These are phyloP conservation scores for Xylaria longipes DNA, from an alignment of 495 filamentous ascomycete species.

Conservation along the genomic window DNA sequence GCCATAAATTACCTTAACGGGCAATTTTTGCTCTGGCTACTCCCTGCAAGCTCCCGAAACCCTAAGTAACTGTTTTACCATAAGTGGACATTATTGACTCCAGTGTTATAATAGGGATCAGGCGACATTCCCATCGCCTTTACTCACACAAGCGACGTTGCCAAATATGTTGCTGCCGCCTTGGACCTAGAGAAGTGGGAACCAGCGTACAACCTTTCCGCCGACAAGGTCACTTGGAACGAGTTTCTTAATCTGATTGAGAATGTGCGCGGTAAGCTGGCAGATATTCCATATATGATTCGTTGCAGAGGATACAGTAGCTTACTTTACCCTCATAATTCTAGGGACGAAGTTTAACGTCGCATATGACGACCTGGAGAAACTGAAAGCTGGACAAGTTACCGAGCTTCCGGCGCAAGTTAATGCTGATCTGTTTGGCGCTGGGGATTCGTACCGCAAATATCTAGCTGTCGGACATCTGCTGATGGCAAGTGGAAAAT, in stretches of 20 bases:
- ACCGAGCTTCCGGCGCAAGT: conserved; percentile 53
- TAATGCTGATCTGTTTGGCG: conserved; percentile 41
- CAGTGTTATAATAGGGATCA: too few species aligned
- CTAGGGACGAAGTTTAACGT: conserved; percentile 58
- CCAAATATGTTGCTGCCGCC: conserved; percentile 52
- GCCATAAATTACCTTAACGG: too few species aligned
- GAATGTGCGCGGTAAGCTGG: conserved; percentile 49
- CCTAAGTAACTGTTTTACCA: too few species aligned
- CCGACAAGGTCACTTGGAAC: conserved; percentile 57
- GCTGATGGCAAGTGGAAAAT: conserved; percentile 36
- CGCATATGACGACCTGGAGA: conserved; percentile 55
- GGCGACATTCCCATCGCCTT: conserved; percentile 56
- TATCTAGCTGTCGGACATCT: conserved; percentile 42
- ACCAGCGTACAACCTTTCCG: conserved; percentile 48
- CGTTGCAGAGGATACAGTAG: not conserved
- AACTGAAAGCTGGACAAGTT: conserved; percentile 51
- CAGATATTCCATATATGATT: not conserved
- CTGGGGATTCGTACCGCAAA: conserved; percentile 43
- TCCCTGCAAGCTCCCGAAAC: too few species aligned
- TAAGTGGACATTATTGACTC: too few species aligned
- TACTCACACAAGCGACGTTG: conserved; percentile 61
- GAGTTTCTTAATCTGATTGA: conserved; percentile 54
- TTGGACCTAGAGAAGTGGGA: conserved; percentile 58
- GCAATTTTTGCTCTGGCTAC: too few species aligned
- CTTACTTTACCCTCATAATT: not conserved